These are phyloP conservation scores for Tetradesmus lagerheimii DNA, from an alignment of 139 green algal genomes.

Conservation along the genomic window DNA sequence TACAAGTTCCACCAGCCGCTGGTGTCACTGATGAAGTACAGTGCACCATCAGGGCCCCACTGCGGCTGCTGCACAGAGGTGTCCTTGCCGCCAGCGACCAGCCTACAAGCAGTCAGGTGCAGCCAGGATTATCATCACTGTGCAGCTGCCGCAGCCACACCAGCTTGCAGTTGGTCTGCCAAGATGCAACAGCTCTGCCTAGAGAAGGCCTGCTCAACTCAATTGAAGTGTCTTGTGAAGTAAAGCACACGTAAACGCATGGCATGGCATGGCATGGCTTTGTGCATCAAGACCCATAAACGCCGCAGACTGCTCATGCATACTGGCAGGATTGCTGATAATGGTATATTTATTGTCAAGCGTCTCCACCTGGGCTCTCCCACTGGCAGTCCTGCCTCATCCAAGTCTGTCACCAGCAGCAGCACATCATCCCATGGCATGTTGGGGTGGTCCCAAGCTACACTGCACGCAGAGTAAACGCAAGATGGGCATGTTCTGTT, in stretches of 20 bases:
- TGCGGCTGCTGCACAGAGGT: slow-evolving; percentile 69
- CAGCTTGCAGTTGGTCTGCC: neutral
- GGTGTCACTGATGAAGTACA: slow-evolving; percentile 70
- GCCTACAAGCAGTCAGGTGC: neutral
- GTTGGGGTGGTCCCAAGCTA: slow-evolving; percentile 82
- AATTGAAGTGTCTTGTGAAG: neutral
- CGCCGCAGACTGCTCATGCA: too few relatives aligned
- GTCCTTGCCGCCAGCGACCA: slow-evolving; percentile 58
- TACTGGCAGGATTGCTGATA: too few relatives aligned
- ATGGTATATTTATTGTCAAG: too few relatives aligned
- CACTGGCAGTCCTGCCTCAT: slow-evolving; percentile 45
- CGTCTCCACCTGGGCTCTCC: neutral
- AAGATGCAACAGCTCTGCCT: too few relatives aligned
- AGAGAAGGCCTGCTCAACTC: neutral
- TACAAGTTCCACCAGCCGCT: slow-evolving; percentile 77
- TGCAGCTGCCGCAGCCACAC: neutral
- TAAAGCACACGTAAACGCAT: neutral
- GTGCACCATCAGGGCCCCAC: slow-evolving; percentile 59
- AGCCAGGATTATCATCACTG: neutral
- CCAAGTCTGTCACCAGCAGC: slow-evolving; percentile 68
- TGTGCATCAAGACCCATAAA: too few relatives aligned
- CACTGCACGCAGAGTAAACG: neutral
- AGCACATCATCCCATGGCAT: slow-evolving; percentile 73
- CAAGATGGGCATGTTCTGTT: neutral
- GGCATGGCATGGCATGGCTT: too few relatives aligned